Evolutionary conservation across 345 rosid genomes (phyloP).

Genomic region (Sisymbrium altissimum): DNA sequence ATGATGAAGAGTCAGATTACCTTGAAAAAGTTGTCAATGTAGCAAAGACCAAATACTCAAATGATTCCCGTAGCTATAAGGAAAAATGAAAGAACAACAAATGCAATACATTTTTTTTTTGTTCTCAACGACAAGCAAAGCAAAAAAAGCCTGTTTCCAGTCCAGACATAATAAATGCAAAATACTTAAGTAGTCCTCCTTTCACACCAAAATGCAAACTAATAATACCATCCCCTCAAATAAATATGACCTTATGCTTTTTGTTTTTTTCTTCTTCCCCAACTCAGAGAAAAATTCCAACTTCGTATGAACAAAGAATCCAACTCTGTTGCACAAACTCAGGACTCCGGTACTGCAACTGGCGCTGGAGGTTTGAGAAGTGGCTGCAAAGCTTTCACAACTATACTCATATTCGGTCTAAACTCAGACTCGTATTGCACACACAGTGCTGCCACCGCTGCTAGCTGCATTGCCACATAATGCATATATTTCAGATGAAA

Average conservation of each 20-base stretch:
- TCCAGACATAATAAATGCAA: slow-evolving; percentile 5
- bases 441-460: slow-evolving; percentile 85
- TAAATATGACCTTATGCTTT: slow-evolving; percentile 3
- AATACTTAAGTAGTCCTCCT: neutral
- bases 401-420: slow-evolving; percentile 91
- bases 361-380: slow-evolving; percentile 66
- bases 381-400: slow-evolving; percentile 85
- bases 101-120: slow-evolving; percentile 8
- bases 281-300: neutral
- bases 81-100: neutral
- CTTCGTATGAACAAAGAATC: slow-evolving; percentile 20
- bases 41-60: neutral
- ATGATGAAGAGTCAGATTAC: neutral
- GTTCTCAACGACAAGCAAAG: slow-evolving; percentile 23
- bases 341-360: slow-evolving; percentile 28
- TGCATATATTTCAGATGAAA: neutral
- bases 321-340: slow-evolving; percentile 19
- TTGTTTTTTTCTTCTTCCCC: neutral
- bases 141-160: slow-evolving; percentile 3
- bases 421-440: slow-evolving; percentile 92
- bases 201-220: slow-evolving; percentile 16
- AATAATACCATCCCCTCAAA: neutral
- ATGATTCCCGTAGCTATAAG: neutral
- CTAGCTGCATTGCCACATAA: slow-evolving; percentile 53
- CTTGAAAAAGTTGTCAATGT: neutral